A percentile compares a stretch with the other conserved stretches of the same genome.
These are phyloP conservation scores for Adansonia rubrostipa DNA, from an alignment of 441 rosid species.

Conservation along the genomic window DNA sequence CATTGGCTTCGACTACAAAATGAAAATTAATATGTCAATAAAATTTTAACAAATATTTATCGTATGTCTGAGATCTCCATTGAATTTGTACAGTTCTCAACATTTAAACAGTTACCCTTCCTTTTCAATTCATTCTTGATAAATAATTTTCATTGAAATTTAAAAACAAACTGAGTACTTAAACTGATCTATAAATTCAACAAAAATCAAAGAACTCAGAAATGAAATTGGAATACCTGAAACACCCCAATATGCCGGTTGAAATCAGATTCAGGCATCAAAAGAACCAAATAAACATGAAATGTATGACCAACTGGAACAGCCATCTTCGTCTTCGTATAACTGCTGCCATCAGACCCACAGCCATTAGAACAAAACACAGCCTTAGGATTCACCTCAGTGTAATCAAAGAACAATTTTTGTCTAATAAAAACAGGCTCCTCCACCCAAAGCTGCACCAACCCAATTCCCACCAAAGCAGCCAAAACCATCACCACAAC, in stretches of 20 bases:
- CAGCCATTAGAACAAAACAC: conserved; percentile 38
- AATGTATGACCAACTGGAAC: conserved; percentile 67
- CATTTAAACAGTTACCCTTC: not conserved
- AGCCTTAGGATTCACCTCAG: conserved; percentile 61
- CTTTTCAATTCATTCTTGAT: not conserved
- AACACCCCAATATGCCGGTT: conserved; percentile 67
- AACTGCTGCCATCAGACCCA: not conserved
- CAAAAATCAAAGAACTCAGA: not conserved
- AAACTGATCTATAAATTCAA: not conserved
- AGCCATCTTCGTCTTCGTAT: conserved; percentile 28
- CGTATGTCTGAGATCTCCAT: not conserved
- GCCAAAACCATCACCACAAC: conserved; percentile 49
- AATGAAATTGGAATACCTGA: conserved; percentile 52
- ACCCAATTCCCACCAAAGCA: conserved; percentile 53
- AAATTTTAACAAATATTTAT: not conserved
- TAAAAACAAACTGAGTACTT: not conserved
- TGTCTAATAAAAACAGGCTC: conserved; percentile 67
- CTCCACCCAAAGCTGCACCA: conserved; percentile 60
- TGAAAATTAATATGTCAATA: not conserved
- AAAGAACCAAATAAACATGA: conserved; percentile 54
- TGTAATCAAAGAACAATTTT: conserved; percentile 68
- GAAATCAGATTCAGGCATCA: conserved; percentile 81
- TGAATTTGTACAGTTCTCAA: not conserved
- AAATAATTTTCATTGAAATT: not conserved
- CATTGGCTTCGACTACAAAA: not conserved